These are phyloP conservation scores for Euptelea pleiosperma DNA, from an alignment of 164 flowering plant species.

Conservation along the genomic window DNA sequence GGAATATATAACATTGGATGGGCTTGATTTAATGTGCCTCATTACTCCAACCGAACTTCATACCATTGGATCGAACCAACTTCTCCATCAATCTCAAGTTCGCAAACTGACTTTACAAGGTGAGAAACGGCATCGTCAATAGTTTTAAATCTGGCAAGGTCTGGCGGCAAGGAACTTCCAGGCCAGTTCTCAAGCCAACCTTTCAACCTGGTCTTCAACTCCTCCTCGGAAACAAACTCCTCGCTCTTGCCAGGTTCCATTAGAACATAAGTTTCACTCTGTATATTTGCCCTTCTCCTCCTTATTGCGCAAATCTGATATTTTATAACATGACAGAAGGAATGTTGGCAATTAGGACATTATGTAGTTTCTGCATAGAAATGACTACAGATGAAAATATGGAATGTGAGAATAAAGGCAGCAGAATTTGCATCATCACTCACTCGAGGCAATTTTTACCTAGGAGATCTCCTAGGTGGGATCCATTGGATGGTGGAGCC, in stretches of 20 bases:
- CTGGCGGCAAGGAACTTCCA: constrained; percentile 56
- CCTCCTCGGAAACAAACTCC: constrained; percentile 73
- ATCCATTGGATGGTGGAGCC: no score
- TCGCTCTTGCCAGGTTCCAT: constrained; percentile 76
- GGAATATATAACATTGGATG: no score
- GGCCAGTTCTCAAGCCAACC: constrained; percentile 86
- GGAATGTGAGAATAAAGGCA: no score
- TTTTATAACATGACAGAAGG: neutral
- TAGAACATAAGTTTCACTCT: constrained; percentile 64
- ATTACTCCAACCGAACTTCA: constrained; percentile 66
- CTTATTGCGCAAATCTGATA: constrained; percentile 45
- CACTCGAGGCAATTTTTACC: no score
- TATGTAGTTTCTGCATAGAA: no score
- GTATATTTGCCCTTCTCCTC: constrained; percentile 54
- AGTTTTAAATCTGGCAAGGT: constrained; percentile 59
- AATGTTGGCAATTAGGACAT: neutral
- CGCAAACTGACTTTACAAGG: constrained; percentile 75
- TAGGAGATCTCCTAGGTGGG: no score
- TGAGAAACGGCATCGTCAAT: constrained; percentile 67
- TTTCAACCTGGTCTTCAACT: constrained; percentile 49
- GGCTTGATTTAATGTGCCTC: no score
- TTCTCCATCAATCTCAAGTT: constrained; percentile 82
- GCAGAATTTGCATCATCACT: no score
- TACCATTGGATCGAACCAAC: constrained; percentile 90
- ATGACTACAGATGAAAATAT: no score